Evolutionary conservation across 371 early-diverging fungal species (phyloP).

Genomic region (Mucor piriformis): DNA sequence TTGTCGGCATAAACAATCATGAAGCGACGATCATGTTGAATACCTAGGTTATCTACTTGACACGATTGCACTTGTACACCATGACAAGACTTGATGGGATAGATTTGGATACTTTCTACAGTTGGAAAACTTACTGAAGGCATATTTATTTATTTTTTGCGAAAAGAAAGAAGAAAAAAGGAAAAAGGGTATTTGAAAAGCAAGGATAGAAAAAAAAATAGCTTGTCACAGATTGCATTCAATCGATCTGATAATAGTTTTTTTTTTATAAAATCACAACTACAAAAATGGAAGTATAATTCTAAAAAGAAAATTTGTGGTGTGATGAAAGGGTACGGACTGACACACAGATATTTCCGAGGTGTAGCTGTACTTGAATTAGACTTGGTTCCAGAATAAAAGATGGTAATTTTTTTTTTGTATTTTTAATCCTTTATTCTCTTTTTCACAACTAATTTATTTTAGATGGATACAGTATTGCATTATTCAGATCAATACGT

Average conservation of each 20-base stretch:
- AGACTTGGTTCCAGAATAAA: conserved; percentile 8
- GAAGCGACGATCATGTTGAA: conserved; percentile 46
- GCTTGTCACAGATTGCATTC: background rate
- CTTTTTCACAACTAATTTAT: conserved; percentile 2
- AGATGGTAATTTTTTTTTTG: background rate
- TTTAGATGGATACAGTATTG: conserved; percentile 76
- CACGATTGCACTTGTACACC: conserved; percentile 33
- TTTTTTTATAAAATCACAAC: background rate
- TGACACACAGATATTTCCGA: conserved; percentile 27
- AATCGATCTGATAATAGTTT: background rate
- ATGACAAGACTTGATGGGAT: conserved; percentile 54
- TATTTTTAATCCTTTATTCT: background rate
- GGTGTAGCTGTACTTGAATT: conserved; percentile 11
- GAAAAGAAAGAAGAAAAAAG: conserved; percentile 4
- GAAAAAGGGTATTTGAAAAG: background rate
- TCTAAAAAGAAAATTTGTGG: background rate
- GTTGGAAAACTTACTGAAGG: conserved; percentile 16
- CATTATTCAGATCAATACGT: conserved; percentile 62
- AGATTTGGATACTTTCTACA: conserved; percentile 35
- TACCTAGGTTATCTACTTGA: conserved; percentile 38
- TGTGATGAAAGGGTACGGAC: conserved; percentile 16
- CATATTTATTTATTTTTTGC: conserved; percentile 8
- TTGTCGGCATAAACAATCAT: conserved; percentile 42
- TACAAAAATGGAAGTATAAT: background rate
- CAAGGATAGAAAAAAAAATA: background rate